A percentile compares a stretch with the other conserved stretches of the same genome.
Evolutionary conservation across 1,139 yeast species (phyloP).

Genomic region (Ogataea hybrid): DNA sequence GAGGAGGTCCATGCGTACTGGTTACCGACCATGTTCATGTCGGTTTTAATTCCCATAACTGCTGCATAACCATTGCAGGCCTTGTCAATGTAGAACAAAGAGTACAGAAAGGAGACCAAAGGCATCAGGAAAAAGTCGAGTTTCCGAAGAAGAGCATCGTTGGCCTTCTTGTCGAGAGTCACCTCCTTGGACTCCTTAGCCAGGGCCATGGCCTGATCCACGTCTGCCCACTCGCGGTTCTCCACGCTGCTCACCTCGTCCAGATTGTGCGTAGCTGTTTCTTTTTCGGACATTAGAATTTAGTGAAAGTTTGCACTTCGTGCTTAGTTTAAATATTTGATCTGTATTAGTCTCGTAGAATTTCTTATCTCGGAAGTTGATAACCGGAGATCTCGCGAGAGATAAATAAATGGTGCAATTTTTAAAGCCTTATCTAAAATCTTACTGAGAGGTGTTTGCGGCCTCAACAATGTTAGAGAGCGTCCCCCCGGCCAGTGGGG

Average conservation of each 20-base stretch:
- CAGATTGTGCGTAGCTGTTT: neutral
- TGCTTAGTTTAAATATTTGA: neutral
- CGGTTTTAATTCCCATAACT: slow-evolving; percentile 45
- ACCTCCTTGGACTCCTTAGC: slow-evolving; percentile 29
- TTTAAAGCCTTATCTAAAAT: too few species aligned
- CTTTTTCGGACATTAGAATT: slow-evolving; percentile 7
- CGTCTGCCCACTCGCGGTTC: neutral
- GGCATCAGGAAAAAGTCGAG: slow-evolving; percentile 56
- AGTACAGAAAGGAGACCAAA: slow-evolving; percentile 50
- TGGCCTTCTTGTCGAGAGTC: slow-evolving; percentile 29
- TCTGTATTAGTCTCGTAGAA: neutral
- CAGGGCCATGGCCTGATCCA: slow-evolving; percentile 31
- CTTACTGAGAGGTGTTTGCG: slow-evolving; percentile 17
- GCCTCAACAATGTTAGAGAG: slow-evolving; percentile 15
- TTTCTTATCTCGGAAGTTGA: slow-evolving; percentile 9
- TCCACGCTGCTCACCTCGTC: neutral
- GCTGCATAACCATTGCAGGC: slow-evolving; percentile 56
- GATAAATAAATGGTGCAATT: neutral
- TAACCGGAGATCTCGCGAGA: slow-evolving; percentile 2
- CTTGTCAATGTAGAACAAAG: slow-evolving; percentile 46
- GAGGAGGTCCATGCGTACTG: slow-evolving; percentile 59
- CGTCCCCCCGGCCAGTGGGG: slow-evolving; percentile 20
- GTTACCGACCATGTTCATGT: slow-evolving; percentile 44
- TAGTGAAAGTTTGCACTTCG: neutral
- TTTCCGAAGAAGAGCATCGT: slow-evolving; percentile 41